A percentile compares a stretch with the other conserved stretches of the same genome.
phyloP scores from a whole-genome alignment of 495 filamentous ascomycete species.

The Penicillium argentinense region DNA sequence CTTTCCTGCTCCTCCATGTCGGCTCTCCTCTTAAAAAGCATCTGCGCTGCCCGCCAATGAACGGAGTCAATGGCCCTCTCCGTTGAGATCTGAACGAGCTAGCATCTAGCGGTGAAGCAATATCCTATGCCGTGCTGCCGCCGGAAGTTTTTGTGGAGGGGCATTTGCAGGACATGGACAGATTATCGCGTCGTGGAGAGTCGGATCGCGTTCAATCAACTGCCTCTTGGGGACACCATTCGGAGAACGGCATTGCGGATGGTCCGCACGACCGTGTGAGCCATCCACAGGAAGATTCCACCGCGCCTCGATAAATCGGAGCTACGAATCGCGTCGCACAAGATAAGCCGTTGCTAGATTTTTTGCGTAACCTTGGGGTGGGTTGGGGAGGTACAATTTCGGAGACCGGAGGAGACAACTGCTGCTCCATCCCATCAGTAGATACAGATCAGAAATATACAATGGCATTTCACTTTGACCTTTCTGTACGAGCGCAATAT shows the following conservation, averaged over 20 bases:
- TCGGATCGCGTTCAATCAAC: not conserved
- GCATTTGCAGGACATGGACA: not conserved
- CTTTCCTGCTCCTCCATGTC: slow-evolving; percentile 24
- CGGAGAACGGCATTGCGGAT: not conserved
- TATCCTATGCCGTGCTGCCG: slow-evolving; percentile 12
- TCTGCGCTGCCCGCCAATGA: slow-evolving; percentile 14
- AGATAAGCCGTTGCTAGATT: not conserved
- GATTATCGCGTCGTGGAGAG: not conserved
- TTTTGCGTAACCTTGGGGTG: slow-evolving; percentile 4
- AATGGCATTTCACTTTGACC: not conserved
- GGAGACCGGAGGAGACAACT: not conserved
- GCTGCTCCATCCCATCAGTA: too few relatives aligned
- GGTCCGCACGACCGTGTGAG: not conserved
- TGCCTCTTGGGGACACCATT: not conserved
- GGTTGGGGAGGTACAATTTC: slow-evolving; percentile 3
- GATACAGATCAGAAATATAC: too few relatives aligned
- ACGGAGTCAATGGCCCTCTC: not conserved
- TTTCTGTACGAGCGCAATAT: too few relatives aligned
- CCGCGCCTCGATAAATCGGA: slow-evolving; percentile 1
- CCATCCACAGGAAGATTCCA: not conserved
- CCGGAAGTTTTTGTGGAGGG: slow-evolving; percentile 6
- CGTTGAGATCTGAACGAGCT: slow-evolving; percentile 13
- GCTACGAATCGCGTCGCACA: slow-evolving; percentile 2
- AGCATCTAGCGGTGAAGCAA: slow-evolving; percentile 31
- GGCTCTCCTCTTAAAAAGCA: slow-evolving; percentile 2